Base-by-base conservation (phyloP, 1,284 basidiomycete species). In the Phellopilus nigrolimitatus region DNA sequence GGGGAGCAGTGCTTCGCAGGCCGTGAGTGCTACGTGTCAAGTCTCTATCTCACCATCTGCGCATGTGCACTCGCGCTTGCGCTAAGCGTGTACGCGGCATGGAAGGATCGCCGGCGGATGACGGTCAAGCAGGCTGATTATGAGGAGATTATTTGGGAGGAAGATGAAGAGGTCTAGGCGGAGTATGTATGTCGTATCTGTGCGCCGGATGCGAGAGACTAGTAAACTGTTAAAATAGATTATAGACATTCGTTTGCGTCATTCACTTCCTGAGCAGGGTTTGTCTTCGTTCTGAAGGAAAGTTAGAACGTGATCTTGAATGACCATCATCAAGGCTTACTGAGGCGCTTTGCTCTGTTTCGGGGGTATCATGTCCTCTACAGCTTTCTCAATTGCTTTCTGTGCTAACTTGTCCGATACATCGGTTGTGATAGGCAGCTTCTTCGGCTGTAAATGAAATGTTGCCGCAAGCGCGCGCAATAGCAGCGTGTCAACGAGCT, bases 21-120 rank as follows among this genome's bases (percentile, higher is more conserved):
- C 4, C 64, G 71, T 22, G 61, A 66, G 33, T 82, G 80, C 60
- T 82, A 82, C 56, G 69, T 73, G 19, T 69, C 70, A 44, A 75
- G 74, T 33, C 61, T 82, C 22, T 70, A 76, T 57, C 56, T 80
- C 48, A 82, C 79, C 4, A 67, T 69, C 30, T 63, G 56, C 1
- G 77, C 74, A 15, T 79, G 76, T 55, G 63, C 70, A 43, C 25
- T 74, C 2, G 73, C 73, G 3, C 64, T 80, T n/a, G 64, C 63
- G 12, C 65, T 82, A 28, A 74, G 72, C 42, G 53, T 75, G 2
- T 77, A 73, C 64, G 73, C 75, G 1, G 73, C 69, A 9, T 74
- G 70, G 68, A 66, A 74, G 36, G 79, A 82, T 60, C 56, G 65
- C 38, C 57, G 62, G 58, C 71, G 60, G 49, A 55, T 51, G 53